Base-by-base conservation (phyloP, 805 yeast genomes). In the Metschnikowia drakensbergensis region DNA sequence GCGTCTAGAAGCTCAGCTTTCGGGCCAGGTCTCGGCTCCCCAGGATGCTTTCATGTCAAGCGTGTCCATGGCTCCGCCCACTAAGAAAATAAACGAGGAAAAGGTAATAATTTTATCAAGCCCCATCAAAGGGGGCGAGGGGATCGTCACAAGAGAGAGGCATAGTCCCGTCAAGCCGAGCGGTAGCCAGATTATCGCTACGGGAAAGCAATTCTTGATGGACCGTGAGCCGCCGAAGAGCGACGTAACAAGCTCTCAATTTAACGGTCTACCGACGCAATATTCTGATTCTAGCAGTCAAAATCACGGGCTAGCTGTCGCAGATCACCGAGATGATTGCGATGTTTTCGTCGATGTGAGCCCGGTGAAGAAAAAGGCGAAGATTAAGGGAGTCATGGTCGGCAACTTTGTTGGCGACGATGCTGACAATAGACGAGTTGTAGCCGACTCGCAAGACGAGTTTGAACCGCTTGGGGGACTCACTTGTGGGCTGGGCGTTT, bases 371-470 rank as follows among this genome's bases (percentile, higher is more conserved):
- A 41, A 42, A 26, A n/a, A 10, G 27, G 10, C 17, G n/a, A 42
- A 29, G 38, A 13, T 23, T 22, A 11, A 4, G 11, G 23, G 29
- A 11, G 37, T 34, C 11, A 32, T 41, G 10, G 45, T 23, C 13
- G 48, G 31, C 9, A n/a, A 17, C 22, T 45, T 48, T 35, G 42
- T 13, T 3, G 37, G 34, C 25, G 46, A 28, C 11, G 32, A 34
- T 1, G 39, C 5, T n/a, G 41, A 43, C 28, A 25, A 33, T 5
- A 42, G 33, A 13, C 28, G 47, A 27, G 38, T 52, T 13, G 49
- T 57, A 31, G 57, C 47, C 11, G 59, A 57, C 45, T 55, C 59
- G 23, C 59, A 57, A 46, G 59, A 57, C 29, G 61, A 57, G 45
- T 39, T 50, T 27, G 61, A 55, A 46, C 59, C 58, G 6, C 33